Evolutionary conservation across 1,139 yeast genomes (phyloP), one percentile per base, ranked within the genome.

Genomic region (Pichia sorboxylosa): DNA sequence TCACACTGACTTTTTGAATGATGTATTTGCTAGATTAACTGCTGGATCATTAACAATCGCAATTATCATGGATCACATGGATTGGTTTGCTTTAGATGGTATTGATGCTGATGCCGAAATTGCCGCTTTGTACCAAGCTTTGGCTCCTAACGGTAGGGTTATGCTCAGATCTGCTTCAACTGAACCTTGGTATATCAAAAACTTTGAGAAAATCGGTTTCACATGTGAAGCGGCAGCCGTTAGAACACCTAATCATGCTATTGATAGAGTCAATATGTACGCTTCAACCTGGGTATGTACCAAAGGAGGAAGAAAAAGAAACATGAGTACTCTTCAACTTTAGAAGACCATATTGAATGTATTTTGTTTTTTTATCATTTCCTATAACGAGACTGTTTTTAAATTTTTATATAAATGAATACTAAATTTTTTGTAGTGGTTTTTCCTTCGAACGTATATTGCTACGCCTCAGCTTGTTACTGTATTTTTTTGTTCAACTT

Each of bases 1-100:
- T 29, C 93, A 82, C 56, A 82, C 93, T 5, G 93, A 82, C 50
- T 73, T 77, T 34, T 64, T 82, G 47, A 74, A 73, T 49, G 85
- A 80, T 46, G 92, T 81, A 3, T 72, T 79, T 42, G 73, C 71
- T 30, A 64, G 90, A 41, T 60, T 82, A 37, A 62, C 73, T 24
- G 63, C 66, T 34, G 67, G 69, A 36, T 69, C 84, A 14, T 66
- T 82, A 32, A 73, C 85, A 8, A 75, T 77, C 47, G 90, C 90
- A 18, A 70, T 82, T 31, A 78, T 82, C 36, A 82, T 82, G 94
- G 94, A 82, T 54, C 94, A 82, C 52, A 79, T 81, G 90, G 94
- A 82, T 55, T 82, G 93, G 93, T 81, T 81, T 51, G 76, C 74
- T 44, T 78, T 82, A 26, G 54, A 63, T 15, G 79, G 78, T 13